Evolutionary conservation across 495 filamentous ascomycete species (phyloP), one percentile per base, ranked within the genome.

Genomic region (Podospora bellae-mahoneyi): DNA sequence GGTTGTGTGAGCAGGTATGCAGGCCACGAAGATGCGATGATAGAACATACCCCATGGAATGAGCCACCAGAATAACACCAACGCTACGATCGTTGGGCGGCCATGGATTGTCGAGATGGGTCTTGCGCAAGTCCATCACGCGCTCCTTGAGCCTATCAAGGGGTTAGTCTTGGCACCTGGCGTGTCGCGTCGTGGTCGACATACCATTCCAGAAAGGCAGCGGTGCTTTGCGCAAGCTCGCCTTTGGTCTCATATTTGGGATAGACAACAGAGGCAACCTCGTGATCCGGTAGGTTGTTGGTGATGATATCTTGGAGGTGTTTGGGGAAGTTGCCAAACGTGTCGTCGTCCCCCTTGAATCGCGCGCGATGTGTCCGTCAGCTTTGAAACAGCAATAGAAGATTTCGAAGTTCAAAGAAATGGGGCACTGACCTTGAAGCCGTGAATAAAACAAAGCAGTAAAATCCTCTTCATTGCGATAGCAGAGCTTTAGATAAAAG

Each of bases 211-310:
- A 92, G 84, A 71, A 99, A 94, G 4, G 84, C 82, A 20, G 79
- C 82, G 20, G 96, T 92, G 71, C 88, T 91, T 75, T 91, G 85
- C 44, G 84, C 84, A 64, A 99, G 77, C 74, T 96, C 93, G 0
- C 95, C 95, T 69, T 89, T 85, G 5, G 95, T 99, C 77, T 97
- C 93, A 76, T 92, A 99, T 73, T 90, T 91, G 5, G 95, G 95
- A 77, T 97, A 99, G 28, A 91, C 86, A 59, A 91, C 83, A 0
- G 87, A 86, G 56, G 79, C 78, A 26, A 97, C 86, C n/a, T 82
- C 82, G 70, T 96, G 79, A 19, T 89, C 85, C 1, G 91, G 89
- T 10, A 97, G 84, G 27, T 88, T 86, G 76, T 88, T 85, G 69
- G 85, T 84, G 55, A 96, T 80, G 2, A 89, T 83, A 2, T 83